These are phyloP conservation scores for Coniferiporia sulphurascens DNA, from an alignment of 1,284 basidiomycete genomes.

Conservation along the genomic window DNA sequence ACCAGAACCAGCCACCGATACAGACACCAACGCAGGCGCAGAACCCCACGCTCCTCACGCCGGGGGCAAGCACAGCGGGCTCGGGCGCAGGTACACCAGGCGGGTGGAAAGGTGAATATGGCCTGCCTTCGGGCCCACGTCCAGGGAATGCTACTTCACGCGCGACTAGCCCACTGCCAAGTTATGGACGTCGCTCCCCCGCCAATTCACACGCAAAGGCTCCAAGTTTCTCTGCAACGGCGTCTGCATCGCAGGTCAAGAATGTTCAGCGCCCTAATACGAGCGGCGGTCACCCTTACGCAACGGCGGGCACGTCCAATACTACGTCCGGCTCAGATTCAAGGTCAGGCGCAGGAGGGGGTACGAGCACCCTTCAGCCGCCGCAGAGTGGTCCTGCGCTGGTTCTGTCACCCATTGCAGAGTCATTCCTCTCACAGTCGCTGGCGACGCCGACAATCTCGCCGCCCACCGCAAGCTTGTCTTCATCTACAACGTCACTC, in stretches of 20 bases:
- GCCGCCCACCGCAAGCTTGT: constrained; percentile 32
- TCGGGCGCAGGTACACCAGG: not conserved
- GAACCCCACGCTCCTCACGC: constrained; percentile 11
- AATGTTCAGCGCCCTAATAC: constrained; percentile 8
- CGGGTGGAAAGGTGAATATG: constrained; percentile 46
- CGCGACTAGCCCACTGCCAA: constrained; percentile 25
- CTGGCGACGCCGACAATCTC: constrained; percentile 38
- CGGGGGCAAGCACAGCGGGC: not conserved
- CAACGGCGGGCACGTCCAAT: not conserved
- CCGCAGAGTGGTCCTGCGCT: constrained; percentile 11
- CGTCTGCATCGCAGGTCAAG: not conserved
- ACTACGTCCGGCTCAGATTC: not conserved
- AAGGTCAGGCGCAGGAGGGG: not conserved
- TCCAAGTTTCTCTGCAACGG: constrained; percentile 4
- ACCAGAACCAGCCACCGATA: constrained; percentile 30
- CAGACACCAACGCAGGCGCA: constrained; percentile 13
- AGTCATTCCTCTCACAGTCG: constrained; percentile 46
- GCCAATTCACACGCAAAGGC: constrained; percentile 9
- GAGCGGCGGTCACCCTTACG: constrained; percentile 15
- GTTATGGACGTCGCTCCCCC: constrained; percentile 8
- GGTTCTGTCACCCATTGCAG: constrained; percentile 65
- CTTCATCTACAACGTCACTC: too few relatives aligned
- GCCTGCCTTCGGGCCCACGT: constrained; percentile 56
- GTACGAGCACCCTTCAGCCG: constrained; percentile 4
- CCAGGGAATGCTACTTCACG: constrained; percentile 34